phyloP scores from a whole-genome alignment of 2,329 filamentous ascomycete genomes.

The Aureobasidium vineae region DNA sequence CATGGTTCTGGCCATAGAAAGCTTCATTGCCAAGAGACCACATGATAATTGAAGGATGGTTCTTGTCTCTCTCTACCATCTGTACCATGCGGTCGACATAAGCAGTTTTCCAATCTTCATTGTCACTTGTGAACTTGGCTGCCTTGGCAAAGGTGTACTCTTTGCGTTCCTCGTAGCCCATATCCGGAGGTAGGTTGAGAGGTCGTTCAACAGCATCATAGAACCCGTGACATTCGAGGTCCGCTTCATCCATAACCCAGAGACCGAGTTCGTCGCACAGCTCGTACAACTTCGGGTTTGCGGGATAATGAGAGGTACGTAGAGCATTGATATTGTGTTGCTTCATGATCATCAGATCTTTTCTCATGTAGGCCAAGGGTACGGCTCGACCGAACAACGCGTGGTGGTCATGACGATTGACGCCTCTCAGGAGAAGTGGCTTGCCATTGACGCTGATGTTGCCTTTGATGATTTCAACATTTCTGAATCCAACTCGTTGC shows the following conservation, averaged over 20 bases:
- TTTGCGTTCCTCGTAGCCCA: slow-evolving; percentile 62
- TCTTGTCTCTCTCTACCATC: slow-evolving; percentile 66
- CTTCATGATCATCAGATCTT: slow-evolving; percentile 67
- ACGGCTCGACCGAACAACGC: slow-evolving; percentile 62
- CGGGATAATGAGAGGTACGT: slow-evolving; percentile 66
- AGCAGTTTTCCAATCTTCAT: slow-evolving; percentile 59
- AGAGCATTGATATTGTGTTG: slow-evolving; percentile 68
- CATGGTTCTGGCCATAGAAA: slow-evolving; percentile 67
- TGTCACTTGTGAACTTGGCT: slow-evolving; percentile 60
- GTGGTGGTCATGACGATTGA: slow-evolving; percentile 71
- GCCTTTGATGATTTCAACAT: slow-evolving; percentile 61
- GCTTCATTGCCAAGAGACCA: slow-evolving; percentile 74
- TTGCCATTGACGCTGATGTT: slow-evolving; percentile 63
- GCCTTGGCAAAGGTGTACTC: slow-evolving; percentile 55
- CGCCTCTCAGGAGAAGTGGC: slow-evolving; percentile 60
- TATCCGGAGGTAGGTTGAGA: slow-evolving; percentile 34
- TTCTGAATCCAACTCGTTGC: slow-evolving; percentile 63
- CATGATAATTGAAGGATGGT: slow-evolving; percentile 67
- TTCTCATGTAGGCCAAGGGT: slow-evolving; percentile 59
- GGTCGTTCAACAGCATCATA: slow-evolving; percentile 38
- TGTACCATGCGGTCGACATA: slow-evolving; percentile 67
- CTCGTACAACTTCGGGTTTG: slow-evolving; percentile 59
- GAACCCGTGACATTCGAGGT: slow-evolving; percentile 51
- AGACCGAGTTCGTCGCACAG: slow-evolving; percentile 65
- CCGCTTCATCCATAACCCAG: slow-evolving; percentile 61